Evolutionary conservation across 805 yeast species (phyloP).

Genomic region (Ogataea chonburiensis): DNA sequence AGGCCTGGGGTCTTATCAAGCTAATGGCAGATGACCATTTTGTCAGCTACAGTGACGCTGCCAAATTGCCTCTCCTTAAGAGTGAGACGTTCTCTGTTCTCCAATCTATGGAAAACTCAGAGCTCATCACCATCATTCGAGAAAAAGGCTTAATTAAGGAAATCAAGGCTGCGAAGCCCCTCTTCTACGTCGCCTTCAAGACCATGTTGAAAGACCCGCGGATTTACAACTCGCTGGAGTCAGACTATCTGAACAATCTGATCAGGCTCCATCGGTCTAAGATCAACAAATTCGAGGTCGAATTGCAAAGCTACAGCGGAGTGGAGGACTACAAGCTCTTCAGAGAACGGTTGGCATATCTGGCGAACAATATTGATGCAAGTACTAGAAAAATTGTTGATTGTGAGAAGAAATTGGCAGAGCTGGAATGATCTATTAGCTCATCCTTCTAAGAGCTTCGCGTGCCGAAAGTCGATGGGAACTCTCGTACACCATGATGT

Average conservation of each 20-base stretch:
- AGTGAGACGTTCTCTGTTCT: slow-evolving; percentile 55
- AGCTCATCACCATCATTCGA: slow-evolving; percentile 67
- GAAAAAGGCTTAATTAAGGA: slow-evolving; percentile 71
- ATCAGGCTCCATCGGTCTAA: slow-evolving; percentile 60
- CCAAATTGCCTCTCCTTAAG: slow-evolving; percentile 58
- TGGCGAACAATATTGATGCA: slow-evolving; percentile 63
- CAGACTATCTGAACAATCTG: slow-evolving; percentile 53
- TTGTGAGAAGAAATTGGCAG: slow-evolving; percentile 41
- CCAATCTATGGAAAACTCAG: slow-evolving; percentile 73
- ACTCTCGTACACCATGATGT: slow-evolving; percentile 45
- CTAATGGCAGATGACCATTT: slow-evolving; percentile 49
- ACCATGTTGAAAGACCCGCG: slow-evolving; percentile 57
- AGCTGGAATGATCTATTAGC: slow-evolving; percentile 20
- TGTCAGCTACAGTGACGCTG: slow-evolving; percentile 51
- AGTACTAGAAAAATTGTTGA: slow-evolving; percentile 52
- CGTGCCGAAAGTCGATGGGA: slow-evolving; percentile 32
- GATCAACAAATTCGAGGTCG: slow-evolving; percentile 67
- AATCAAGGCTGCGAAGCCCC: slow-evolving; percentile 79
- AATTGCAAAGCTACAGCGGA: slow-evolving; percentile 56
- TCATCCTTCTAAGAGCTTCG: slow-evolving; percentile 19
- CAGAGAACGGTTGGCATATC: slow-evolving; percentile 60
- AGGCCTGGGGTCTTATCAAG: slow-evolving; percentile 84
- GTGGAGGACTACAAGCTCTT: slow-evolving; percentile 53
- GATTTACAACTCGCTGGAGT: slow-evolving; percentile 61
- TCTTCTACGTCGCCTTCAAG: slow-evolving; percentile 76